Evolutionary conservation across 441 rosid species (phyloP).

Genomic region (Erodium texanum): DNA sequence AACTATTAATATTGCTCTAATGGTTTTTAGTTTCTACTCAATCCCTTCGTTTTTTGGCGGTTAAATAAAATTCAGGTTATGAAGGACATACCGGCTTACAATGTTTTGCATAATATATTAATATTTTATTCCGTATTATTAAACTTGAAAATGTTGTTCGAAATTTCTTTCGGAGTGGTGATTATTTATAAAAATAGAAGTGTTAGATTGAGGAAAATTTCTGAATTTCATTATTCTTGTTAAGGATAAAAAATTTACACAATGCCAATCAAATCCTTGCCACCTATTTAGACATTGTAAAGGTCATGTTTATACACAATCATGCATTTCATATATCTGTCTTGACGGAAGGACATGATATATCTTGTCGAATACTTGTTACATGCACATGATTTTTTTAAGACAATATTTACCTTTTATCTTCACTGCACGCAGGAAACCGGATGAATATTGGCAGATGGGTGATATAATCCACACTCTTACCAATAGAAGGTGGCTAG

Average conservation of each 20-base stretch:
- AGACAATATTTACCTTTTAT: conserved; percentile 9
- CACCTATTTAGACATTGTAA: conserved; percentile 2
- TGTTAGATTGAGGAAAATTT: not conserved
- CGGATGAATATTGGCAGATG: conserved; percentile 91
- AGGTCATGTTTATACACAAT: not conserved
- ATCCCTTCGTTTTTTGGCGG: not conserved
- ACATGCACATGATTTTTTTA: too few species aligned
- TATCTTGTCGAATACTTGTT: not conserved
- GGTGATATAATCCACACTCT: conserved; percentile 64
- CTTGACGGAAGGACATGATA: not conserved
- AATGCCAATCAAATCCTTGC: not conserved
- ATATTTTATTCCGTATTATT: not conserved
- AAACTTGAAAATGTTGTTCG: not conserved
- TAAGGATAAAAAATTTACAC: not conserved
- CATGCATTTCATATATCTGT: not conserved
- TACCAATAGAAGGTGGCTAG: conserved; percentile 86
- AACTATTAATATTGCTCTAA: not conserved
- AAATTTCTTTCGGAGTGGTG: not conserved
- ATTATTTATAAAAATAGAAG: not conserved
- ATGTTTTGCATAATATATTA: not conserved
- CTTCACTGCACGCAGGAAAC: conserved; percentile 39
- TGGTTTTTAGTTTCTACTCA: not conserved
- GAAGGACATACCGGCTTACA: not conserved
- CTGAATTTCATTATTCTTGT: not conserved
- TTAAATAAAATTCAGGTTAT: not conserved